phyloP scores from a whole-genome alignment of 1,139 yeast genomes.

The Saccharomyces hybrid region DNA sequence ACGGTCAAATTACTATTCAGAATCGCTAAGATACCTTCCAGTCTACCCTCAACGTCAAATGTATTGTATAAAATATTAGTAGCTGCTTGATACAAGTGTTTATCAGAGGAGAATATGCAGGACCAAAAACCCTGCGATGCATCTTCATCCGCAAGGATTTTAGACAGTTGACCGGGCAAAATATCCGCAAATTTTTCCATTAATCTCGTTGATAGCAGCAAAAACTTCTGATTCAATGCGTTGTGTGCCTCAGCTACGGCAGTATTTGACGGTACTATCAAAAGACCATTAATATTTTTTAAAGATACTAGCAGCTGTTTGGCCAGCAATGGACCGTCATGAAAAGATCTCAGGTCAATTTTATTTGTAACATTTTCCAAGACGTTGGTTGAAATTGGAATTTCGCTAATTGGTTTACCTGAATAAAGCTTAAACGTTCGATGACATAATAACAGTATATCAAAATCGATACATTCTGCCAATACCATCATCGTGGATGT shows the following conservation, averaged over 20 bases:
- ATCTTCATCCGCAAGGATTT: conserved; percentile 33
- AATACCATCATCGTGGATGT: conserved; percentile 39
- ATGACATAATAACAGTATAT: conserved; percentile 48
- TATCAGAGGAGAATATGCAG: conserved; percentile 52
- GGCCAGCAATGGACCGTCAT: conserved; percentile 36
- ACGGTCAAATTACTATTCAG: conserved; percentile 38
- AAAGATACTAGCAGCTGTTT: conserved; percentile 39
- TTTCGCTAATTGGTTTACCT: conserved; percentile 31
- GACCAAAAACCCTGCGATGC: conserved; percentile 58
- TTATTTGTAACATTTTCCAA: conserved; percentile 38
- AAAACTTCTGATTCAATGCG: conserved; percentile 23
- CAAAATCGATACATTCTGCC: conserved; percentile 44
- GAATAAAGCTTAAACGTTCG: conserved; percentile 40
- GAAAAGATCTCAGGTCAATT: conserved; percentile 36
- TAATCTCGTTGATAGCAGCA: conserved; percentile 26
- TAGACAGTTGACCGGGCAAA: conserved; percentile 39
- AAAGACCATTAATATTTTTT: conserved; percentile 38
- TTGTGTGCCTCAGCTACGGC: conserved; percentile 22
- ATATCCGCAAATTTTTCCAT: conserved; percentile 36
- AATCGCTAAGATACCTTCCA: conserved; percentile 58
- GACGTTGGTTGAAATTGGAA: conserved; percentile 36
- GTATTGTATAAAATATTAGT: conserved; percentile 68
- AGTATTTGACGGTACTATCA: conserved; percentile 26
- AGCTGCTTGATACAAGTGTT: conserved; percentile 53
- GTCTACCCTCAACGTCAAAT: conserved; percentile 65